Evolutionary conservation across 2,329 filamentous ascomycete genomes (phyloP).

Genomic region (Fusarium irregulare): DNA sequence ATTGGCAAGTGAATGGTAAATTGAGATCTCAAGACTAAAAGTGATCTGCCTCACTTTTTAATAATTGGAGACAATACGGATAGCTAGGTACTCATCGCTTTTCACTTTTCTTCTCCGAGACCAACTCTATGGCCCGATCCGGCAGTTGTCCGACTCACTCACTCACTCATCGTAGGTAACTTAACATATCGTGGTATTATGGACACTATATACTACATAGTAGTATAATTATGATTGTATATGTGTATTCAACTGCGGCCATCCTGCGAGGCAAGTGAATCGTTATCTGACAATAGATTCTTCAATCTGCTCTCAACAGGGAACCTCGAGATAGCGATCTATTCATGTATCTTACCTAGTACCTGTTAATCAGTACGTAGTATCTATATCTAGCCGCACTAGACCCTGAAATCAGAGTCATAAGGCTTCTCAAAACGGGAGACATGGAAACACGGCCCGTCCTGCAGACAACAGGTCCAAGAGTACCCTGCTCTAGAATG

Average conservation of each 20-base stretch:
- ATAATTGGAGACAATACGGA: not conserved
- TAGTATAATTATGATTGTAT: not conserved
- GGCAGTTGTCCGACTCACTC: slow-evolving; percentile 8
- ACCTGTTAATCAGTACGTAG: not conserved
- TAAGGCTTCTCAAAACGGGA: not conserved
- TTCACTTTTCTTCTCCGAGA: slow-evolving; percentile 16
- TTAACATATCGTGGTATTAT: not conserved
- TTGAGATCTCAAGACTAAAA: not conserved
- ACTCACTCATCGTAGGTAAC: not conserved
- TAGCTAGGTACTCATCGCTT: slow-evolving; percentile 7
- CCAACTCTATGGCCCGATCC: slow-evolving; percentile 23
- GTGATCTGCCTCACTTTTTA: not conserved
- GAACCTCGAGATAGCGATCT: not conserved
- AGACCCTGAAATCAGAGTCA: not conserved
- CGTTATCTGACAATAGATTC: not conserved
- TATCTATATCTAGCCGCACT: not conserved
- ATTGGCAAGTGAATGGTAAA: not conserved
- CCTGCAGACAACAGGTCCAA: slow-evolving; percentile 21
- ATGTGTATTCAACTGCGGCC: not conserved
- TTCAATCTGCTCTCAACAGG: not conserved
- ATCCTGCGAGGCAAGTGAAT: not conserved
- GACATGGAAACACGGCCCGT: slow-evolving; percentile 33
- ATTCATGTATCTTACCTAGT: not conserved
- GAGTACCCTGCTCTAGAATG: slow-evolving; percentile 4
- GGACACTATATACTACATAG: not conserved